These are phyloP conservation scores for Citrus medica DNA, from an alignment of 345 rosid species.

Conservation along the genomic window DNA sequence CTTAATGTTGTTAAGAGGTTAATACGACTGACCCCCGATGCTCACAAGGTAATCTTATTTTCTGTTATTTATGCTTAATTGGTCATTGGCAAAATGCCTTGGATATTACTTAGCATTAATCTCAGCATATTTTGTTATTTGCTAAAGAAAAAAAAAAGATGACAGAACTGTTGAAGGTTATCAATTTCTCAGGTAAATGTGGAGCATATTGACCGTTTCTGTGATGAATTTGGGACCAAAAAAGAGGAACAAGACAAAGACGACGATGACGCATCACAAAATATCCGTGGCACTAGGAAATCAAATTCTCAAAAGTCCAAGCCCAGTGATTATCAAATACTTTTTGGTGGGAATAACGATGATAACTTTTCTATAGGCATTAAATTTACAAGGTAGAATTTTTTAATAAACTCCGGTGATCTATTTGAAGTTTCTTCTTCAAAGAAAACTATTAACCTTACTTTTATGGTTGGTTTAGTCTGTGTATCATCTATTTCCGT, in stretches of 20 bases:
- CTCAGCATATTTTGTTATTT: not conserved
- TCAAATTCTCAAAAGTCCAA: constrained; percentile 50
- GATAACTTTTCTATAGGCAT: constrained; percentile 87
- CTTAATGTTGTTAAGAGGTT: constrained; percentile 65
- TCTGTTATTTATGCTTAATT: not conserved
- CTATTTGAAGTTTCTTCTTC: not conserved
- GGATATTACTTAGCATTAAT: not conserved
- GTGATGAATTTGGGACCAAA: constrained; percentile 67
- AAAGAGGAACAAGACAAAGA: constrained; percentile 35
- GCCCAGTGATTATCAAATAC: constrained; percentile 79
- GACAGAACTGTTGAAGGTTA: not conserved
- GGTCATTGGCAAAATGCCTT: constrained; percentile 11
- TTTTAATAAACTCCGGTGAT: not conserved
- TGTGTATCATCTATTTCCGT: not conserved
- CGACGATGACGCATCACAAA: constrained; percentile 17
- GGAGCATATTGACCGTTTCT: constrained; percentile 74
- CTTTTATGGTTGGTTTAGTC: not conserved
- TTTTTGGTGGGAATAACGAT: constrained; percentile 68
- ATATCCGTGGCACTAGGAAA: constrained; percentile 20
- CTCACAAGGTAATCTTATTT: constrained; percentile 55
- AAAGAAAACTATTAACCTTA: not conserved
- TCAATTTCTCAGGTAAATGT: constrained; percentile 61
- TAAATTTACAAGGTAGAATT: constrained; percentile 77
- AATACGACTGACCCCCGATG: constrained; percentile 68
- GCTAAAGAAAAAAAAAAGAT: not conserved